Percentiles rank a stretch among this genome's conserved stretches.
Evolutionary conservation across 1,284 basidiomycete genomes (phyloP).

Genomic region (Ceratobasidium sp.): DNA sequence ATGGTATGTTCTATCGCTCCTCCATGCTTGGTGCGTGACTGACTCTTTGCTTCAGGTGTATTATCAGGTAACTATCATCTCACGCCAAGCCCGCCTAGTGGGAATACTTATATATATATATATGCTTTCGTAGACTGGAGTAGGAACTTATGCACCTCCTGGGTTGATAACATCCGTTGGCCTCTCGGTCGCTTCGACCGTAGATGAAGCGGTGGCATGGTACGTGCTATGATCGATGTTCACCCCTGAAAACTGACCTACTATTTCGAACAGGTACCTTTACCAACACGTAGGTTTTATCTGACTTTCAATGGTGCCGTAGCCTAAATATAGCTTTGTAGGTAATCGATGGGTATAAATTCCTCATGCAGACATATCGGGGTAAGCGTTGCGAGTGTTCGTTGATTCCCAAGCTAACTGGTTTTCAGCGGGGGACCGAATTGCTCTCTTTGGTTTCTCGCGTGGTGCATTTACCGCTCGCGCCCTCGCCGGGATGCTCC

Average conservation of each 20-base stretch:
- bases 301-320: neutral
- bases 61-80: conserved; percentile 17
- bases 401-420: neutral
- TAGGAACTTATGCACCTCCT: conserved; percentile 38
- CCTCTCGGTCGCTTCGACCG: conserved; percentile 2
- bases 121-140: conserved; percentile 23
- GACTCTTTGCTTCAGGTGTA: neutral
- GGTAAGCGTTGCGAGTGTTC: neutral
- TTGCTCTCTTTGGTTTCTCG: conserved; percentile 37
- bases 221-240: neutral
- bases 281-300: conserved; percentile 3
- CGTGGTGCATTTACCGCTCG: conserved; percentile 38
- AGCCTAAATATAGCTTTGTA: neutral
- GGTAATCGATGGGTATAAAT: conserved; percentile 41
- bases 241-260: neutral
- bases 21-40: neutral
- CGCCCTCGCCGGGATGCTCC: conserved; percentile 37
- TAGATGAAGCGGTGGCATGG: conserved; percentile 31
- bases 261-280: neutral
- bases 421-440: conserved; percentile 33
- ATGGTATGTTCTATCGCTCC: neutral
- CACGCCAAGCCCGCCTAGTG: neutral
- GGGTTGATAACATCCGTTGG: conserved; percentile 14
- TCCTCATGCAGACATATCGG: conserved; percentile 40
- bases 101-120: no score